These are phyloP conservation scores for Lichtheimia corymbifera DNA, from an alignment of 371 early-diverging fungal species.

Conservation along the genomic window DNA sequence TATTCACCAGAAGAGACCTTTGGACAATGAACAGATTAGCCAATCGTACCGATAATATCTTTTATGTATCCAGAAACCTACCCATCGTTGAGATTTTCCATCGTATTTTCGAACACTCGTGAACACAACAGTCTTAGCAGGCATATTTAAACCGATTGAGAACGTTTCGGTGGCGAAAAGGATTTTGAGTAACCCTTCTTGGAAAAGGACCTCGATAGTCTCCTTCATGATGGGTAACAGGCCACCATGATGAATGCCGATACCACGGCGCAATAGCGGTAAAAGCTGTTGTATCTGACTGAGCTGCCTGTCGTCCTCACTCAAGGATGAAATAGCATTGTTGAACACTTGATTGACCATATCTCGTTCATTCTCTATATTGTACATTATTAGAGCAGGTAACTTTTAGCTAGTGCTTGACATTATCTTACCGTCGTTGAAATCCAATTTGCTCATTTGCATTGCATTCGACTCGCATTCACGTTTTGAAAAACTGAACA, in stretches of 20 bases:
- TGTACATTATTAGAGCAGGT: not conserved
- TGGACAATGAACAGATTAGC: not conserved
- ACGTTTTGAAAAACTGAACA: constrained; percentile 97
- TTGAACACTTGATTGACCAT: constrained; percentile 88
- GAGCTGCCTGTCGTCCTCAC: constrained; percentile 93
- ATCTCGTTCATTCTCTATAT: constrained; percentile 79
- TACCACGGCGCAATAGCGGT: constrained; percentile 94
- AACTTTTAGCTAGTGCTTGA: not conserved
- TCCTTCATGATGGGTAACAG: constrained; percentile 99
- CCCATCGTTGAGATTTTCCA: constrained; percentile 87
- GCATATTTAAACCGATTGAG: constrained; percentile 99
- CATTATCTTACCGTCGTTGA: constrained; percentile 72
- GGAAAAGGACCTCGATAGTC: constrained; percentile 99
- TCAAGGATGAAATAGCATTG: constrained; percentile 90
- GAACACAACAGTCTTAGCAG: constrained; percentile 99
- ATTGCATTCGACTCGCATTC: constrained; percentile 97
- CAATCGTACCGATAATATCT: not conserved
- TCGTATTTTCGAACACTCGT: constrained; percentile 98
- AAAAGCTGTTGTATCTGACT: constrained; percentile 96
- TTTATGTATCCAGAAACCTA: constrained; percentile 36
- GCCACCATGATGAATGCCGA: constrained; percentile 99
- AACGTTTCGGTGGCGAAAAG: constrained; percentile 99
- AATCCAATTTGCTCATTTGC: constrained; percentile 91
- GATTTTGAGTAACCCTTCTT: constrained; percentile 97
- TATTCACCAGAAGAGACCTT: constrained; percentile 92